Percentiles rank a stretch among this genome's conserved stretches.
These are phyloP conservation scores for Cicer arietinum DNA, from an alignment of 306 rosid genomes.

Conservation along the genomic window DNA sequence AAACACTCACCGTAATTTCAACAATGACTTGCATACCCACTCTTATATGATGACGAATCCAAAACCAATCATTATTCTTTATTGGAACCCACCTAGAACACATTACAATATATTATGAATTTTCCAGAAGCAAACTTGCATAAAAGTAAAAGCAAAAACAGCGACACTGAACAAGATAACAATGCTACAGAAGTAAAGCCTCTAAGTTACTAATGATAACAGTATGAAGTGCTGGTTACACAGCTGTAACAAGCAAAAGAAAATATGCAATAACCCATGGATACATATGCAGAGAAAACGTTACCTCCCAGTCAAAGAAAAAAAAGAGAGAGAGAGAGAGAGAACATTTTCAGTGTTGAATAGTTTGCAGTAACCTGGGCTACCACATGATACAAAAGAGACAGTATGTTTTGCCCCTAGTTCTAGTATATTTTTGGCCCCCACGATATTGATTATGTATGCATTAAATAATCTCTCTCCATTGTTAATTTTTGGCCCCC, in stretches of 20 bases:
- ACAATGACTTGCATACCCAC: slow-evolving; percentile 90
- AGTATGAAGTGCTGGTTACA: slow-evolving; percentile 24
- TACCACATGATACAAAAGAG: slow-evolving; percentile 2
- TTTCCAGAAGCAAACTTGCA: slow-evolving; percentile 38
- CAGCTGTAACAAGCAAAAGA: slow-evolving; percentile 16
- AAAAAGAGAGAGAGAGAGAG: not conserved
- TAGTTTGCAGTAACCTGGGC: slow-evolving; percentile 26
- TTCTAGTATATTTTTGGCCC: slow-evolving; percentile 21
- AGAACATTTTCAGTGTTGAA: not conserved
- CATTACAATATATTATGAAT: slow-evolving; percentile 48
- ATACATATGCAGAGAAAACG: slow-evolving; percentile 28
- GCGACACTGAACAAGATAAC: slow-evolving; percentile 39
- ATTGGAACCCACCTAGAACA: slow-evolving; percentile 93
- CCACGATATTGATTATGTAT: slow-evolving; percentile 10
- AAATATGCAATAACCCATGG: slow-evolving; percentile 31
- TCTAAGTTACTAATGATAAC: slow-evolving; percentile 29
- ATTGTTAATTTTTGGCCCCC: not conserved
- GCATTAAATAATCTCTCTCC: slow-evolving; percentile 27
- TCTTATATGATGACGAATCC: slow-evolving; percentile 97
- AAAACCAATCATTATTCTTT: slow-evolving; percentile 92
- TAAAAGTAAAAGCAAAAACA: slow-evolving; percentile 37
- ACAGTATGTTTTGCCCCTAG: slow-evolving; percentile 20
- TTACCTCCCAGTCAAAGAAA: not conserved
- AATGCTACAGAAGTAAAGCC: slow-evolving; percentile 27
- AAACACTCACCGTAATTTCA: slow-evolving; percentile 82